A percentile compares a stretch with the other conserved stretches of the same genome.
Conservation (phyloP, 768 basidiomycete genomes). For the Trametes villosa region DNA sequence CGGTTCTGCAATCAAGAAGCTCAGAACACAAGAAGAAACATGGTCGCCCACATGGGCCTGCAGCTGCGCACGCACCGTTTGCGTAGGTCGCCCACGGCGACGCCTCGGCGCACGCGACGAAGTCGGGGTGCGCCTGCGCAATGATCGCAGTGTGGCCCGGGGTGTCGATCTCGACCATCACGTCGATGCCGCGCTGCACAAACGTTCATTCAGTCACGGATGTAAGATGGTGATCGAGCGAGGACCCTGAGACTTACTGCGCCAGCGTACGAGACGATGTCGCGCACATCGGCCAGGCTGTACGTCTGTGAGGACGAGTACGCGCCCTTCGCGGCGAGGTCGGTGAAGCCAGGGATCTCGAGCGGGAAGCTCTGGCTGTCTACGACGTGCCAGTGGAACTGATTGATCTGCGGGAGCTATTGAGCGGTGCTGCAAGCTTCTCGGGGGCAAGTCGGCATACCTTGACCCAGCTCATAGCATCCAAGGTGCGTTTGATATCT, state of each 20-base stretch:
- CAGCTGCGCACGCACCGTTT: slow-evolving; percentile 28
- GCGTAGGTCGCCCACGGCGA: slow-evolving; percentile 44
- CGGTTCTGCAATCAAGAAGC: slow-evolving; percentile 40
- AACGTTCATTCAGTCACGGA: background rate
- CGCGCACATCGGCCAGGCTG: slow-evolving; percentile 40
- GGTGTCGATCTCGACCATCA: slow-evolving; percentile 53
- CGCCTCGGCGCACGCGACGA: slow-evolving; percentile 44
- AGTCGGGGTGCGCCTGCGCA: slow-evolving; percentile 47
- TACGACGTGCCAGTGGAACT: slow-evolving; percentile 53
- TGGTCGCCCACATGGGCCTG: background rate
- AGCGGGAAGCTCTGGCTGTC: slow-evolving; percentile 59
- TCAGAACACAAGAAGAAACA: background rate
- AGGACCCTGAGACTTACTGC: slow-evolving; percentile 38
- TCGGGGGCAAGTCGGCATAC: slow-evolving; percentile 7
- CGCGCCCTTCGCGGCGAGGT: slow-evolving; percentile 49
- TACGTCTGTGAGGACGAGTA: slow-evolving; percentile 43
- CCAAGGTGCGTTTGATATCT: slow-evolving; percentile 70
- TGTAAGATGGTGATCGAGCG: background rate
- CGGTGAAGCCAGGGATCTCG: slow-evolving; percentile 40
- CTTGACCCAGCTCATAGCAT: slow-evolving; percentile 62
- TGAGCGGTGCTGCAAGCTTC: background rate
- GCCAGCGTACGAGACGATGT: slow-evolving; percentile 49
- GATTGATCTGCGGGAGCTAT: slow-evolving; percentile 42
- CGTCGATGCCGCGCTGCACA: slow-evolving; percentile 52
- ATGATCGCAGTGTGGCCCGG: slow-evolving; percentile 55